phyloP scores from a whole-genome alignment of 805 yeast genomes.

The Sugiyamaella lignohabitans region DNA sequence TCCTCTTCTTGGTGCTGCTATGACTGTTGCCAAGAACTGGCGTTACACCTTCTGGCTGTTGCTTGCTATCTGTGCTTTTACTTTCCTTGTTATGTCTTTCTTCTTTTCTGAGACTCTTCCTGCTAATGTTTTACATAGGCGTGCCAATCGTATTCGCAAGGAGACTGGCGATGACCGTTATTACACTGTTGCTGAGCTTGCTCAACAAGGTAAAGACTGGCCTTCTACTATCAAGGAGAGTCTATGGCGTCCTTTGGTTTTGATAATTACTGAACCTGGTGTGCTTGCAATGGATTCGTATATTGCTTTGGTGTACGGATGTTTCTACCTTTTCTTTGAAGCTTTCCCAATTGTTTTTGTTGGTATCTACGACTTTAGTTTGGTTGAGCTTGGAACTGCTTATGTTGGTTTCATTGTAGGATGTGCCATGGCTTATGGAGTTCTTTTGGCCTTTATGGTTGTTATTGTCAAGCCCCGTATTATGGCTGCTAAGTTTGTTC shows the following conservation, averaged over 20 bases:
- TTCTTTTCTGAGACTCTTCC: conserved; percentile 47
- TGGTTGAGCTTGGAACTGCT: conserved; percentile 43
- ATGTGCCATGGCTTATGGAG: conserved; percentile 32
- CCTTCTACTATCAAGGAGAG: conserved; percentile 13
- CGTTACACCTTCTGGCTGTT: conserved; percentile 52
- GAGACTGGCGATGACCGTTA: conserved; percentile 43
- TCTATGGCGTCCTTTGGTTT: conserved; percentile 36
- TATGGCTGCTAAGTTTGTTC: conserved; percentile 10
- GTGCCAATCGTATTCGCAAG: conserved; percentile 43
- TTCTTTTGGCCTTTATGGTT: conserved; percentile 10
- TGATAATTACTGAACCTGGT: conserved; percentile 50
- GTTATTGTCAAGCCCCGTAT: conserved; percentile 7
- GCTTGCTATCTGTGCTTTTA: conserved; percentile 35
- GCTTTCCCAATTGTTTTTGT: conserved; percentile 52
- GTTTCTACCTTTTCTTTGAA: conserved; percentile 52
- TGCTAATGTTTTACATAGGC: conserved; percentile 40
- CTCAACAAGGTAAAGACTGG: background rate
- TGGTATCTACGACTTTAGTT: conserved; percentile 41
- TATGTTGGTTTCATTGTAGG: conserved; percentile 46
- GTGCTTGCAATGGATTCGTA: conserved; percentile 48
- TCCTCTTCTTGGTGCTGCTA: conserved; percentile 50
- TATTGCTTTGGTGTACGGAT: conserved; percentile 47
- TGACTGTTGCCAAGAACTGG: conserved; percentile 43
- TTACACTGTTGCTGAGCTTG: conserved; percentile 34
- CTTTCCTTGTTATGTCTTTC: conserved; percentile 33